Evolutionary conservation across 1,284 basidiomycete genomes (phyloP), one percentile per base, ranked within the genome.

Genomic region (Ustilago shanxiensis): DNA sequence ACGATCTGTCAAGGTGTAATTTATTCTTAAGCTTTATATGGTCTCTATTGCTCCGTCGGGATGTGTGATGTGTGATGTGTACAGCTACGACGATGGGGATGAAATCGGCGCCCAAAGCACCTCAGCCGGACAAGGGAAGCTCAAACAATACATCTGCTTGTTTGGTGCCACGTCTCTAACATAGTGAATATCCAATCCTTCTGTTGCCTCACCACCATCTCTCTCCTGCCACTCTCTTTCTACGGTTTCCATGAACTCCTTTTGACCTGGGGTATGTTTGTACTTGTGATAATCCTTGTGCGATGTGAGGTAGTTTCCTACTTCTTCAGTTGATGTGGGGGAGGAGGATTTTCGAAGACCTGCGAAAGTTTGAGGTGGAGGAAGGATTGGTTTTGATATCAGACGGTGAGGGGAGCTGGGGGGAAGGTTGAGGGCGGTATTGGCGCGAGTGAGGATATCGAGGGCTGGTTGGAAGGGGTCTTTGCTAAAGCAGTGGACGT

Each of bases 61-160:
- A 8, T 10, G 22, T 41, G 37, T 18, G 22, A 24, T 56, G 37
- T 45, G 37, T 54, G 31, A 13, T 56, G 37, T 45, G 37, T 54
- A n/a, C 3, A 6, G 33, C 35, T 54, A 24, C 5, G 52, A 33
- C 7, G 47, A 49, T 2, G 11, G 24, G 9, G 52, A 37, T 8
- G 24, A 29, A 6, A 39, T 1, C 51, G 31, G 9, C n/a, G 59
- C 47, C 68, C 67, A 81, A 8, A 82, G 69, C 10, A 84, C 79
- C 66, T 88, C 79, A 14, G 72, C 59, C 20, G 95, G 94, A 24
- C 98, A 89, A 53, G 92, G 88, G 89, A 99, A 99, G 82, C 92
- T 92, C 60, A 99, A 90, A 87, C 97, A 97, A 87, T 97, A 99
- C 97, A 99, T 99, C 82, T 96, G 93, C 88, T 99, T 99, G 87